These are phyloP conservation scores for Aspergillus biplanus DNA, from an alignment of 495 filamentous ascomycete species.

Conservation along the genomic window DNA sequence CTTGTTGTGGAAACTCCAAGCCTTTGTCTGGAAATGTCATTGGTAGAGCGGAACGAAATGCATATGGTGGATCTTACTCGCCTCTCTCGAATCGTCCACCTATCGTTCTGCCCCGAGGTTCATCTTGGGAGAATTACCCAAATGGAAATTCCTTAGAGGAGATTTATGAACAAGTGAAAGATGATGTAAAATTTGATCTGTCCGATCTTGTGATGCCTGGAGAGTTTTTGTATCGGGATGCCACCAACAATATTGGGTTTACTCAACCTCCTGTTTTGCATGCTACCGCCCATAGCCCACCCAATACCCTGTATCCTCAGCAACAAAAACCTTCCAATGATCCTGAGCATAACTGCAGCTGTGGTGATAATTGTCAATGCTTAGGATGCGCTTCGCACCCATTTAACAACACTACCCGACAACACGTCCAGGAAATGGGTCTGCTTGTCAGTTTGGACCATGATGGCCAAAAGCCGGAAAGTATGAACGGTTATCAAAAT, in stretches of 20 bases:
- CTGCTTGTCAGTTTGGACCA: slow-evolving; percentile 40
- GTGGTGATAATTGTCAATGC: slow-evolving; percentile 71
- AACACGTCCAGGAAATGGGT: slow-evolving; percentile 61
- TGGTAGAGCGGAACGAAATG: not conserved
- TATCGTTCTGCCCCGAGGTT: too few relatives aligned
- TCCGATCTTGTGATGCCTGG: not conserved
- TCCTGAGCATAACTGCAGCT: slow-evolving; percentile 57
- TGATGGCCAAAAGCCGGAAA: not conserved
- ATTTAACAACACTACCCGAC: slow-evolving; percentile 69
- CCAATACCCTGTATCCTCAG: slow-evolving; percentile 17
- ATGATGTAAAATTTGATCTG: too few relatives aligned
- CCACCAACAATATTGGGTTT: slow-evolving; percentile 25
- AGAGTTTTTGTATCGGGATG: not conserved
- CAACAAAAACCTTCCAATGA: slow-evolving; percentile 19
- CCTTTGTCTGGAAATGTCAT: slow-evolving; percentile 7
- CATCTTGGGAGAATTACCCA: too few relatives aligned
- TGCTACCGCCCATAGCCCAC: slow-evolving; percentile 3
- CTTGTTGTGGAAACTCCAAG: slow-evolving; percentile 38
- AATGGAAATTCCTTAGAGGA: too few relatives aligned
- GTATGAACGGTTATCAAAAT: too few relatives aligned
- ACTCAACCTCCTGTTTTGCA: not conserved
- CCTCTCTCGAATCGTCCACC: too few relatives aligned
- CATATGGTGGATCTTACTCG: too few relatives aligned
- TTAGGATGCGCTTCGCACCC: slow-evolving; percentile 71
- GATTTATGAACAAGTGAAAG: too few relatives aligned